Base-by-base conservation (phyloP, 1,139 yeast species). In the Protomyces arabidopsidicola region DNA sequence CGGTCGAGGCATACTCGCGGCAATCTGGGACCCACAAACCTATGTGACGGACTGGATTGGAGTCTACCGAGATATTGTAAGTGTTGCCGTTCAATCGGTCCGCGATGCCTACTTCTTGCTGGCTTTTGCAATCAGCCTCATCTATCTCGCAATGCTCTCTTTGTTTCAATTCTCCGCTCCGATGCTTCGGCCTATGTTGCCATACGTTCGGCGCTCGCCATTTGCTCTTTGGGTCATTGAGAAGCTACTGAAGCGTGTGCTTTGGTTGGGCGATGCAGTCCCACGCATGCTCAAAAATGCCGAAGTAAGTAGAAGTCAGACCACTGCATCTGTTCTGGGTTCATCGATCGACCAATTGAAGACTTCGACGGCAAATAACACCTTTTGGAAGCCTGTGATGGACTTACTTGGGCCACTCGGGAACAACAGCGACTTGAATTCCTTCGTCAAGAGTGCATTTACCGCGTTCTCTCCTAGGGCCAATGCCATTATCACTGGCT, bases 401-500 rank as follows among this genome's bases (percentile, higher is more conserved):
- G 42, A 36, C 3, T 18, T n/a, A 6, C 22, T 42, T 3, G 24
- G 48, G 9, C 48, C 24, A 10, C 22, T 18, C 16, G 48, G 48
- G 4, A 38, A 16, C n/a, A 27, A 27, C 31, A 27, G 31, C 31
- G 16, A 36, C 14, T 6, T 36, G 42, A 12, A 36, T 14, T 9
- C 42, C 16, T 36, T 36, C 16, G 14, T n/a, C 16, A 14, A 12
- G 42, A 9, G 42, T n/a, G 16, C 16, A 14, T 3, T 12, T 36
- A n/a, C 14, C 16, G 42, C 42, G 9, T 39, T 60, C 9, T 34
- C 62, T 22, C 68, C 67, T 35, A 64, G 69, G 2, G 63, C 55
- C 9, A 14, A 63, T 22, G 66, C 68, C 2, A 64, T 67, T 3
- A n/a, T 55, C 12, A 52, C 66, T n/a, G 71, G 71, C 8, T 69